A percentile compares a stretch with the other conserved stretches of the same genome.
phyloP scores from a whole-genome alignment of 2,329 filamentous ascomycete genomes.

The Lecanosticta acicola region DNA sequence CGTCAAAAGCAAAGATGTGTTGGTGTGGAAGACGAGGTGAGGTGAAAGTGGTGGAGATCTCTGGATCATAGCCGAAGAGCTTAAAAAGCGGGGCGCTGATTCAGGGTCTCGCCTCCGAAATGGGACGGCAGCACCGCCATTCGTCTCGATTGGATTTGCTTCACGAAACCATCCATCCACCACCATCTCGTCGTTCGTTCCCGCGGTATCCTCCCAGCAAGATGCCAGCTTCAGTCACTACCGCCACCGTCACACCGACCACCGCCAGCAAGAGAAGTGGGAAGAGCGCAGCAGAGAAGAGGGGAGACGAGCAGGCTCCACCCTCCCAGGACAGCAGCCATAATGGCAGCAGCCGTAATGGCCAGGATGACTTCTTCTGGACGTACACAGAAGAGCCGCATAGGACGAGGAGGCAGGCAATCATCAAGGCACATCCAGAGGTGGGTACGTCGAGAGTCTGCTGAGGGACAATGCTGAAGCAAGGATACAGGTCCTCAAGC shows the following conservation, averaged over 20 bases:
- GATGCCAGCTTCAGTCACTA: constrained; percentile 24
- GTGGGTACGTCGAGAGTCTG: constrained; percentile 41
- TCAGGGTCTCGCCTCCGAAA: no score
- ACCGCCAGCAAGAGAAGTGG: constrained; percentile 1
- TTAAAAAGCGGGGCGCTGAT: no score
- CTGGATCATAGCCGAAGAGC: no score
- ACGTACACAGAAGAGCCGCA: constrained; percentile 98
- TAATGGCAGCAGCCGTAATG: no score
- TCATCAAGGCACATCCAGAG: constrained; percentile 97
- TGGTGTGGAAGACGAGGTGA: no score
- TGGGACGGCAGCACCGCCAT: no score
- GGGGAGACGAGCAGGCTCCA: constrained; percentile 15
- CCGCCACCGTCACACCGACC: constrained; percentile 19
- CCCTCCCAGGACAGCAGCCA: neutral
- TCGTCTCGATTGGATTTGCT: no score
- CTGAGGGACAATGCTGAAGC: constrained; percentile 2
- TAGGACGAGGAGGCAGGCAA: constrained; percentile 79
- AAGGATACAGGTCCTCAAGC: constrained; percentile 73
- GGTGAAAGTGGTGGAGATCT: no score
- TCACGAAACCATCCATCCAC: neutral
- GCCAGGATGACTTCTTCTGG: constrained; percentile 79
- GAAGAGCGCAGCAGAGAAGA: neutral
- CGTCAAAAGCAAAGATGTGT: no score
- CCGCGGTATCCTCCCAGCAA: constrained; percentile 7
- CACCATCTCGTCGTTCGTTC: neutral